phyloP scores from a whole-genome alignment of 2,329 filamentous ascomycete genomes.

The Drechmeria coniospora region DNA sequence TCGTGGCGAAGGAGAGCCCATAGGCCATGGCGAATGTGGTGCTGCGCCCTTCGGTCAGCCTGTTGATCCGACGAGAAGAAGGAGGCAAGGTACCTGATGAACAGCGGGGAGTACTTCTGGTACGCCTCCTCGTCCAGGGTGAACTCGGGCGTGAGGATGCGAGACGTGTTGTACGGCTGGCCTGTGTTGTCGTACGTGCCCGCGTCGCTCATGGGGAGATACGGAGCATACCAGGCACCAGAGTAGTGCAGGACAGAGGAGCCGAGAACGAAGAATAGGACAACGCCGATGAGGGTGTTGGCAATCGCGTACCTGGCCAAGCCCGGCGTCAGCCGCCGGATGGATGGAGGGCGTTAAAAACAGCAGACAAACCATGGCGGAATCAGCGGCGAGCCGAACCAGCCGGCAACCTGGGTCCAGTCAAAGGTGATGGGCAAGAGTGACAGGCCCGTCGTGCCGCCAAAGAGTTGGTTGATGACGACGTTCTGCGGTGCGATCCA shows the following conservation, averaged over 20 bases:
- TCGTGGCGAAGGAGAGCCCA: slow-evolving; percentile 57
- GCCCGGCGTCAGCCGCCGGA: background rate
- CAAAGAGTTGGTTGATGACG: slow-evolving; percentile 59
- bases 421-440: slow-evolving; percentile 61
- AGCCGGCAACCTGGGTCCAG: slow-evolving; percentile 59
- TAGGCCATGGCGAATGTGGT: slow-evolving; percentile 58
- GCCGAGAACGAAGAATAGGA: slow-evolving; percentile 48
- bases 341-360: background rate
- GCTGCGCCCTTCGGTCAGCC: slow-evolving; percentile 18
- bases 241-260: slow-evolving; percentile 48
- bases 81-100: slow-evolving; percentile 31
- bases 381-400: slow-evolving; percentile 51
- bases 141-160: slow-evolving; percentile 44
- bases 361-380: slow-evolving; percentile 41
- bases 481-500: slow-evolving; percentile 57
- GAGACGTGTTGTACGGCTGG: slow-evolving; percentile 44
- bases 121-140: slow-evolving; percentile 50
- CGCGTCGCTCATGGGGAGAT: slow-evolving; percentile 54
- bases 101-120: slow-evolving; percentile 50
- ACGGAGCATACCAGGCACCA: slow-evolving; percentile 48
- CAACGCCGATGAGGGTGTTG: slow-evolving; percentile 54
- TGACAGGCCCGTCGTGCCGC: slow-evolving; percentile 50
- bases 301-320: slow-evolving; percentile 47
- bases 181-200: slow-evolving; percentile 59
- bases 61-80: background rate